Evolutionary conservation across 164 flowering plant genomes (phyloP).

Genomic region (Vitis labrusca): DNA sequence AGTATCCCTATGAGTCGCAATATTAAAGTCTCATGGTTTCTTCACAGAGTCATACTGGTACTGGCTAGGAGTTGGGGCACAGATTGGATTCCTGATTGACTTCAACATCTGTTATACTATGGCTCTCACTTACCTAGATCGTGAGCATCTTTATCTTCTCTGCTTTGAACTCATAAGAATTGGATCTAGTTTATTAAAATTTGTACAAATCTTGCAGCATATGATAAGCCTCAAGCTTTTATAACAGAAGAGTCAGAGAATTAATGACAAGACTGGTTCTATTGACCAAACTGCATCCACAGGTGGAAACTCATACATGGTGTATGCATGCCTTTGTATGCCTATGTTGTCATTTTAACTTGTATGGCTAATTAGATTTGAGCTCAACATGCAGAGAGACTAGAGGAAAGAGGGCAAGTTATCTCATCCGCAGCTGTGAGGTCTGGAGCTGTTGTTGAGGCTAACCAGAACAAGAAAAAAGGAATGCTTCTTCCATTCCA

Average conservation of each 20-base stretch:
- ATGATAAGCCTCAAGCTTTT: conserved; percentile 14
- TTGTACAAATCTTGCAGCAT: too few relatives aligned
- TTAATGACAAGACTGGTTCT: conserved; percentile 8
- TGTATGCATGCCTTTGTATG: too few relatives aligned
- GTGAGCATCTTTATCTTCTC: background rate
- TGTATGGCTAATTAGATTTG: background rate
- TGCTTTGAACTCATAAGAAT: too few relatives aligned
- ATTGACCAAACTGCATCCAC: background rate
- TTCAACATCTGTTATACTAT: conserved; percentile 17
- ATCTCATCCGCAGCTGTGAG: too few relatives aligned
- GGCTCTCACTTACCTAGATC: conserved; percentile 22
- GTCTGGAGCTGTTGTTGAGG: background rate
- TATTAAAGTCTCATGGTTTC: conserved; percentile 22
- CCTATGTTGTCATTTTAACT: too few relatives aligned
- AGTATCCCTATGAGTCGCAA: conserved; percentile 12
- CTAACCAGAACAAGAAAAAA: conserved; percentile 20
- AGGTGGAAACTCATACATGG: background rate
- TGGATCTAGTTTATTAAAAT: too few relatives aligned
- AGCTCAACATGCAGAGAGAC: background rate
- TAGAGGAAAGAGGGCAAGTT: too few relatives aligned
- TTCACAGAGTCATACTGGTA: conserved; percentile 24
- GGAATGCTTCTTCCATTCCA: conserved; percentile 65
- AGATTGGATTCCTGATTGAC: conserved; percentile 14
- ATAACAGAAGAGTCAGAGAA: conserved; percentile 18
- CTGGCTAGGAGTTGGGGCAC: conserved; percentile 28